phyloP scores from a whole-genome alignment of 305 asterid genomes.

The Fraxinus sp. region DNA sequence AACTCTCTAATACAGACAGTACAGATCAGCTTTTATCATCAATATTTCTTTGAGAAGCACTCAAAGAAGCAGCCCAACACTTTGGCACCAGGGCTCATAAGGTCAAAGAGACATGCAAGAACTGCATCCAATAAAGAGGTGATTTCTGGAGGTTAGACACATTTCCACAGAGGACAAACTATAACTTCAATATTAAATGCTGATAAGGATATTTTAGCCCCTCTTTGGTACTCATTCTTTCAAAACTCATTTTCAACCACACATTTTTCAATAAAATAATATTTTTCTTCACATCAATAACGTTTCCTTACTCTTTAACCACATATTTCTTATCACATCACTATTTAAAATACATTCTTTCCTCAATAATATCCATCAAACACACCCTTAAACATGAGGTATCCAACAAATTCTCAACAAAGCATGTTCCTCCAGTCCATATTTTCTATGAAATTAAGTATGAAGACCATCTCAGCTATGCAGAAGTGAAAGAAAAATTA shows the following conservation, averaged over 20 bases:
- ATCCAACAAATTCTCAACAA: neutral
- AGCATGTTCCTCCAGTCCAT: neutral
- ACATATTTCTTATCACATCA: too few relatives aligned
- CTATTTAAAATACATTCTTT: too few relatives aligned
- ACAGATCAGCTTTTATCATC: neutral
- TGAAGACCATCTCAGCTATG: neutral
- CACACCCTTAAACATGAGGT: neutral
- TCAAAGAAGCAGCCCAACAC: neutral
- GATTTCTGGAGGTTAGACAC: neutral
- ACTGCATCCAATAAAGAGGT: neutral
- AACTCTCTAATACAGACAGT: neutral
- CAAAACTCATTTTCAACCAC: too few relatives aligned
- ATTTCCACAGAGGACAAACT: neutral
- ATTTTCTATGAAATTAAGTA: neutral
- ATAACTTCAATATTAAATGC: neutral
- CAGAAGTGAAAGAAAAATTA: neutral
- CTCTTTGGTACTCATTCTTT: too few relatives aligned
- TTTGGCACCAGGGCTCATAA: neutral
- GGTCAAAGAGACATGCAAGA: neutral
- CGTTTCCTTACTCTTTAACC: too few relatives aligned
- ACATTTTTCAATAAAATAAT: too few relatives aligned
- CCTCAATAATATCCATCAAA: too few relatives aligned
- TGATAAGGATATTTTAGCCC: neutral
- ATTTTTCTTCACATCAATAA: too few relatives aligned
- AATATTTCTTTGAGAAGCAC: constrained; percentile 3